Evolutionary conservation across 257 asterid genomes (phyloP), one percentile per base, ranked within the genome.

Genomic region (Solanum boliviense): DNA sequence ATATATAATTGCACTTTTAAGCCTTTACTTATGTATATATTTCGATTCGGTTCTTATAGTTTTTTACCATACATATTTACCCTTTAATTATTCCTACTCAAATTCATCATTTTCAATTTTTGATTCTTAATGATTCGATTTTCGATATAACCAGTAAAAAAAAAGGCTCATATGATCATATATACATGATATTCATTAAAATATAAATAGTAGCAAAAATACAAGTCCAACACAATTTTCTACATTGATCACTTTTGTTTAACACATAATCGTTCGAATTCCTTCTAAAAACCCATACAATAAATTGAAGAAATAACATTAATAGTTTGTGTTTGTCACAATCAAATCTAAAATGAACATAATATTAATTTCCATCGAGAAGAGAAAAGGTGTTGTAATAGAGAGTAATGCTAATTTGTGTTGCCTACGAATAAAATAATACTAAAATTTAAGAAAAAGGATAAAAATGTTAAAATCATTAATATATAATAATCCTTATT

Each of bases 161-260:
- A 52, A 16, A 52, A 16, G 2, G 1, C 1, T 0, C 1, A 5
- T 52, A 0, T 6, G 1, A 52, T 52, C 9, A 52, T 2, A 16
- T 2, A 52, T 18, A 16, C 23, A 5, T 52, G 62, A 18, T 18
- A 3, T 52, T 52, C 62, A 52, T 52, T 16, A 6, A 5, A 5
- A 52, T 52, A 52, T 1, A 52, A 52, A 16, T 16, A 52, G n/a
- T 18, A 52, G 4, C 4, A 6, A 18, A 6, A 52, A 52, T 46
- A 46, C 6, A 46, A 46, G 20, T 13, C 0, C 56, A 46, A 46
- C 9, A 52, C 62, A 52, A 16, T 5, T 52, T 52, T 52, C 62
- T 16, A 52, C 23, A 52, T 52, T 52, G 62, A 48, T 16, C 8
- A 48, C 9, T 48, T 48, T 48, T 48, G 8, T 48, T 0, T 48